phyloP scores from a whole-genome alignment of 176 grass and related monocot species.

The Paspalum vaginatum region DNA sequence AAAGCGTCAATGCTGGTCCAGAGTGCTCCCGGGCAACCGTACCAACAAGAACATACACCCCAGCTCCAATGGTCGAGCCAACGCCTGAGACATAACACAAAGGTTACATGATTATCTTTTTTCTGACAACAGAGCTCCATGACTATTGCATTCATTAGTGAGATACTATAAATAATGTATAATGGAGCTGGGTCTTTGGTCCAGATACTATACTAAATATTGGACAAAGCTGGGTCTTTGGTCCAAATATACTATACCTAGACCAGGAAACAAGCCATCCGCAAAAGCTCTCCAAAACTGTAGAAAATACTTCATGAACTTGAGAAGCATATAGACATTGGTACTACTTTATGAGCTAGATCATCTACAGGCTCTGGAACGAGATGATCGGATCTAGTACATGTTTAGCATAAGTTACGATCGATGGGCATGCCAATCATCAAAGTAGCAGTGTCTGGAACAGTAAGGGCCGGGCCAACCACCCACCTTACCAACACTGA shows the following conservation, averaged over 20 bases:
- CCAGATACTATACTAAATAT: neutral
- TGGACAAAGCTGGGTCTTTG: neutral
- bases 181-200: too few species aligned
- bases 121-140: neutral
- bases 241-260: neutral
- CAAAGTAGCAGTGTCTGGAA: neutral
- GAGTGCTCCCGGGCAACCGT: slow-evolving; percentile 80
- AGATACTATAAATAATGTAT: neutral
- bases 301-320: neutral
- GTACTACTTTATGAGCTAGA: neutral
- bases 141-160: neutral
- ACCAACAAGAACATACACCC: slow-evolving; percentile 85
- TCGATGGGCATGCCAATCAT: neutral
- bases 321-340: slow-evolving; percentile 2
- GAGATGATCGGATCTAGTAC: neutral
- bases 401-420: neutral
- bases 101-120: neutral
- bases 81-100: slow-evolving; percentile 57
- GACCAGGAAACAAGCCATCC: neutral
- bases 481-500: slow-evolving; percentile 5
- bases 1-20: slow-evolving; percentile 68
- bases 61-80: slow-evolving; percentile 81
- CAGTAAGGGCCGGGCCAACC: neutral
- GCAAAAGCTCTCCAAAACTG: neutral
- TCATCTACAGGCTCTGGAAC: neutral